Percentiles rank a stretch among this genome's conserved stretches.
Evolutionary conservation across 164 flowering plant genomes (phyloP).

Genomic region (Platanus orientalis): DNA sequence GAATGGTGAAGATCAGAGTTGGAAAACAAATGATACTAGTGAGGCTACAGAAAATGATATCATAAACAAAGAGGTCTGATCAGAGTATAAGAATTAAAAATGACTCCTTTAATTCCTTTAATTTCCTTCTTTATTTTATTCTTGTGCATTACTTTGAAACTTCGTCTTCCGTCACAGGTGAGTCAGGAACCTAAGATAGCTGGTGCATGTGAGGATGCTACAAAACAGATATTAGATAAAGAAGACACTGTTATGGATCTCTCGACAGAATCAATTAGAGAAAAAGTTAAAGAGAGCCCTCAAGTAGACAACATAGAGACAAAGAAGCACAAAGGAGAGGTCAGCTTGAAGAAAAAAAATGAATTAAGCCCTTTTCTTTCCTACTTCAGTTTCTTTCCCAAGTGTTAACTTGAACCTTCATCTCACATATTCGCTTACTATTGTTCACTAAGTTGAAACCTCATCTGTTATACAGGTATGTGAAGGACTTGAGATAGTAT

Average conservation of each 20-base stretch:
- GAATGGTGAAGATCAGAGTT: not conserved
- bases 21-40: not conserved
- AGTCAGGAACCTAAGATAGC: not conserved
- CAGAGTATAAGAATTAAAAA: not conserved
- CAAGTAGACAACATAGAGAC: constrained; percentile 4
- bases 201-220: not conserved
- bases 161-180: not conserved
- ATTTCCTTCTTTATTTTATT: not conserved
- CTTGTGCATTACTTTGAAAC: not conserved
- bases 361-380: not conserved
- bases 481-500: not conserved
- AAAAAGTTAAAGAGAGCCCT: constrained; percentile 3
- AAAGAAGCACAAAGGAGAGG: not conserved
- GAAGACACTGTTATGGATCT: not conserved
- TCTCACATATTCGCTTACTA: not conserved
- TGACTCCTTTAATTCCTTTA: not conserved
- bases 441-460: not conserved
- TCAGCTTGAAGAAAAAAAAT: not conserved
- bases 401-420: not conserved
- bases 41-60: not conserved
- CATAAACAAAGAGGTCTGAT: constrained; percentile 9
- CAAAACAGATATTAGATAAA: constrained; percentile 3
- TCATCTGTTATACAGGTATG: not conserved
- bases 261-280: not conserved
- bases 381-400: not conserved